A percentile compares a stretch with the other conserved stretches of the same genome.
phyloP scores from a whole-genome alignment of 371 early-diverging fungal species.

The Polyrhizophydium stewartii region DNA sequence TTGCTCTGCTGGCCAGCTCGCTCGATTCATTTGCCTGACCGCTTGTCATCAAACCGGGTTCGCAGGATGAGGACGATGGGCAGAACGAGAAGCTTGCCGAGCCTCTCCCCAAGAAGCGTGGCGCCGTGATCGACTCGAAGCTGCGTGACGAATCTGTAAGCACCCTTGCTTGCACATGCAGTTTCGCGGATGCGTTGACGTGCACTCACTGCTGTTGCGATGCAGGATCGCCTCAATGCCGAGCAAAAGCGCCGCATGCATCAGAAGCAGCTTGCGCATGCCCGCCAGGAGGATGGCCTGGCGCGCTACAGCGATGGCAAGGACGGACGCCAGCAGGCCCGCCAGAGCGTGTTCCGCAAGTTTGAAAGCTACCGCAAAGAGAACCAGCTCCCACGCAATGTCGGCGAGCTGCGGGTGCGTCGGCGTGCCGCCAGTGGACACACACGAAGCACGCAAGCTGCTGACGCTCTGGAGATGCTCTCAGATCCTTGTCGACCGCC shows the following conservation, averaged over 20 bases:
- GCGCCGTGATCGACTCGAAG: constrained; percentile 82
- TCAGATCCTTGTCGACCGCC: constrained; percentile 88
- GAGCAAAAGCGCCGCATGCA: constrained; percentile 80
- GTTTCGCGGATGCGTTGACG: too few relatives aligned
- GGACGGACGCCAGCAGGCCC: constrained; percentile 54
- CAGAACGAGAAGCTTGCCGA: constrained; percentile 48
- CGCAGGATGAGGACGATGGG: constrained; percentile 52
- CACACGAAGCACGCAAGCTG: too few relatives aligned
- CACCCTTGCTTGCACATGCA: too few relatives aligned
- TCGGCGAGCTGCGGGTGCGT: constrained; percentile 52
- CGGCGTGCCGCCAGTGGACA: too few relatives aligned
- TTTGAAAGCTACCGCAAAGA: constrained; percentile 95
- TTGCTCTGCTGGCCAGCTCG: too few relatives aligned
- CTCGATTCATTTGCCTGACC: too few relatives aligned
- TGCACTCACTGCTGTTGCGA: background rate
- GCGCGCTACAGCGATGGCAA: constrained; percentile 66
- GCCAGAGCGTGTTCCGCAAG: constrained; percentile 69
- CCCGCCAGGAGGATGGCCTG: constrained; percentile 74
- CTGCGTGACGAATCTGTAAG: constrained; percentile 69
- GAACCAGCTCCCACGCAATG: constrained; percentile 68
- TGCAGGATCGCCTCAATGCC: background rate
- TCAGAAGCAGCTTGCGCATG: constrained; percentile 78
- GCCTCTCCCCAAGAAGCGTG: constrained; percentile 28
- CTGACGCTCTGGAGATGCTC: too few relatives aligned
- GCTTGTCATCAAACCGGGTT: too few relatives aligned